Base-by-base conservation (phyloP, 2,329 filamentous ascomycete species). In the Fusarium poae region DNA sequence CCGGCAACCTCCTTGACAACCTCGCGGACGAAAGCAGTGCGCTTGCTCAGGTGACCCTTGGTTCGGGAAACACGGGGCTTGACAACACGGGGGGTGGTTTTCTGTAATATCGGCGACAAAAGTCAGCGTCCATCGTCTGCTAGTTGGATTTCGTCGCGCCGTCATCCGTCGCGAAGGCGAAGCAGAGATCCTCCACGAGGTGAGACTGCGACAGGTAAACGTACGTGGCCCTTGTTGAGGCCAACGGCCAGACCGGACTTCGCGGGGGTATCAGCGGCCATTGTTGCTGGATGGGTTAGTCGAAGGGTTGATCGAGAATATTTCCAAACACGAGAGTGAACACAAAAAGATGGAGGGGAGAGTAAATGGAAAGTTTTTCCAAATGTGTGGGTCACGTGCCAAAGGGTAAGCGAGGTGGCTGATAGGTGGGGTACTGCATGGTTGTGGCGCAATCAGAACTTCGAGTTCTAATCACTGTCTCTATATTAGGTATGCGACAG, bases 1-100 rank as follows among this genome's bases (percentile, higher is more conserved):
- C 92, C 96, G 84, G 94, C 91, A 83, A 98, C 96, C 88, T 99
- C 96, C 89, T 97, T 97, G 83, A 97, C 93, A 82, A 99, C 91
- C 81, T 97, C 94, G 78, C 96, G 90, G 77, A 98, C 95, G 86
- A 99, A 98, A 78, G 92, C 90, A 77, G 96, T 98, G 80, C 94
- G 91, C 91, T 97, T 97, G 87, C 92, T 97, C 80, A 97, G 87
- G 85, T 96, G 92, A 77, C 96, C 96, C 90, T 97, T 98, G 86
- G 90, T 94, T 77, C 91, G 87, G 80, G 90, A 92, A 79, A 94
- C 88, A 79, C 91, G 89, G 79, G 89, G 88, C 88, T 94, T 94
- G 82, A 84, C 82, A 79, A 91, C 90, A 80, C 93, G 89, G 77
- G 89, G 81, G 77, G 92, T 94, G 84, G 92, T 93, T 89, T 94